phyloP scores from a whole-genome alignment of 768 basidiomycete species.

The Russula foetens region DNA sequence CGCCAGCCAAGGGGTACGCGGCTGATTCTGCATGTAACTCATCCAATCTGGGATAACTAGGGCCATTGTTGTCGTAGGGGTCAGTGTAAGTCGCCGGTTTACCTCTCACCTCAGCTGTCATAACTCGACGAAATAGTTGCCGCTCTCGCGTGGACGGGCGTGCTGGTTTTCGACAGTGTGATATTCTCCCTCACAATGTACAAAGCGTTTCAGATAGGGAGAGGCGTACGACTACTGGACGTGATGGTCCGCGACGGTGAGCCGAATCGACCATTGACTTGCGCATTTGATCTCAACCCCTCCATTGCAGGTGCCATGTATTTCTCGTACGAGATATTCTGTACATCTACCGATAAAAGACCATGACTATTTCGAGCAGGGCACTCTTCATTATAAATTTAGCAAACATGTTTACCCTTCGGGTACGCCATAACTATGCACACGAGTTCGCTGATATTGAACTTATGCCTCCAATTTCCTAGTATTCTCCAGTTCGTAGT shows the following conservation, averaged over 20 bases:
- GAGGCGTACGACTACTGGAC: neutral
- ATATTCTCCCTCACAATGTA: constrained; percentile 10
- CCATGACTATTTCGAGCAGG: neutral
- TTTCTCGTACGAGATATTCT: constrained; percentile 2
- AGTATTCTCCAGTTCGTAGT: constrained; percentile 9
- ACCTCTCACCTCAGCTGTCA: neutral
- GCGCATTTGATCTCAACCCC: neutral
- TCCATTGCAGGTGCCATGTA: constrained; percentile 7
- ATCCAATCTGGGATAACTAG: neutral
- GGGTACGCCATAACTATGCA: neutral
- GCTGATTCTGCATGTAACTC: neutral
- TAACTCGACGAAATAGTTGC: neutral
- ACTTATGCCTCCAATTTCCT: neutral
- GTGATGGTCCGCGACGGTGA: constrained; percentile 13
- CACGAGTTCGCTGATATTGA: neutral
- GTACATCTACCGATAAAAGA: neutral
- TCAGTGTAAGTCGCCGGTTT: neutral
- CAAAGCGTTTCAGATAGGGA: constrained; percentile 8
- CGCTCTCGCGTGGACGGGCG: constrained; percentile 7
- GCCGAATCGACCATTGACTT: neutral
- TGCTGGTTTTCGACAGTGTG: constrained; percentile 1
- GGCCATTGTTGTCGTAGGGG: neutral
- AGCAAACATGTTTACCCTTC: constrained; percentile 7
- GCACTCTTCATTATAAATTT: constrained; percentile 9
- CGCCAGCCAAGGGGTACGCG: neutral